phyloP scores from a whole-genome alignment of 2,329 filamentous ascomycete species.

The Colletotrichum magnum region DNA sequence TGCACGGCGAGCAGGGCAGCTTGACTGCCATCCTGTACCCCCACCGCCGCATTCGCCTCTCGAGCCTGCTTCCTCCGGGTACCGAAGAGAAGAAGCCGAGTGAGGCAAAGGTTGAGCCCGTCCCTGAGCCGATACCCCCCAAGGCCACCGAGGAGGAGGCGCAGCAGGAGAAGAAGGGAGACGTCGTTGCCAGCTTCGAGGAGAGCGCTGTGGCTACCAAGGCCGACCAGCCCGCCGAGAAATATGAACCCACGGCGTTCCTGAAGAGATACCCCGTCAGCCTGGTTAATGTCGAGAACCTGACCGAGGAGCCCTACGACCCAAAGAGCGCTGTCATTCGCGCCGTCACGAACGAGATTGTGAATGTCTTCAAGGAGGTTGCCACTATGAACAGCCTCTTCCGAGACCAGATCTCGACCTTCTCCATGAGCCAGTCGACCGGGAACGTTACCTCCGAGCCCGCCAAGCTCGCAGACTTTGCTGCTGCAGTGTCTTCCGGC shows the following conservation, averaged over 20 bases:
- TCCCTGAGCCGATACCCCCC: slow-evolving; percentile 71
- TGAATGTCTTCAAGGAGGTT: slow-evolving; percentile 99
- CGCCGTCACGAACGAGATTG: slow-evolving; percentile 95
- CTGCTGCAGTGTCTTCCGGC: slow-evolving; percentile 94
- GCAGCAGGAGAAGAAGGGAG: slow-evolving; percentile 81
- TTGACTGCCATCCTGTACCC: slow-evolving; percentile 96
- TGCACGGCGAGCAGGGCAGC: slow-evolving; percentile 85
- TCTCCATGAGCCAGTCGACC: slow-evolving; percentile 94
- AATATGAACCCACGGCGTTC: slow-evolving; percentile 92
- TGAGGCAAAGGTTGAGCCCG: slow-evolving; percentile 63
- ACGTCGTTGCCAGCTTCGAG: slow-evolving; percentile 97
- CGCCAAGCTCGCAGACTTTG: slow-evolving; percentile 95
- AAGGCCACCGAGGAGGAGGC: slow-evolving; percentile 68
- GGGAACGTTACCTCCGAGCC: slow-evolving; percentile 97
- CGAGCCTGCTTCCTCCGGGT: slow-evolving; percentile 81
- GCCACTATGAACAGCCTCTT: slow-evolving; percentile 95
- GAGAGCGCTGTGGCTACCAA: slow-evolving; percentile 78
- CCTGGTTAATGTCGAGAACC: slow-evolving; percentile 94
- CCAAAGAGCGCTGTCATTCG: slow-evolving; percentile 90
- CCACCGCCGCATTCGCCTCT: slow-evolving; percentile 93
- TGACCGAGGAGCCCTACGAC: slow-evolving; percentile 90
- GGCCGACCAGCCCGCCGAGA: slow-evolving; percentile 62
- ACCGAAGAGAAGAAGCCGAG: slow-evolving; percentile 65
- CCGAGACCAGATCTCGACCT: slow-evolving; percentile 96
- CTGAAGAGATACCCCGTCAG: slow-evolving; percentile 92